Base-by-base conservation (phyloP, 257 asterid genomes). In the Penstemon davidsonii region DNA sequence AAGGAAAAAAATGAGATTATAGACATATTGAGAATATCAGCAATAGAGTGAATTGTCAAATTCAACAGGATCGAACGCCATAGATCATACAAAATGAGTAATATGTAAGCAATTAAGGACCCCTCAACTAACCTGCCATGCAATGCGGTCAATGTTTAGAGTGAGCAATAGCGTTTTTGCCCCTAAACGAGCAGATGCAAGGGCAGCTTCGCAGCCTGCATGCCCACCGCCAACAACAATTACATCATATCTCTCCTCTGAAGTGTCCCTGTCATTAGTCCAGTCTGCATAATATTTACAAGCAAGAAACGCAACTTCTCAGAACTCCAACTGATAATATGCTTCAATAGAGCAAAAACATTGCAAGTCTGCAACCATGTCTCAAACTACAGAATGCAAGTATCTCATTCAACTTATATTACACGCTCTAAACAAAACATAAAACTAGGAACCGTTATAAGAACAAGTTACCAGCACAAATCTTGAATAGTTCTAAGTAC, bases 181-280 rank as follows among this genome's bases (percentile, higher is more conserved):
- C 75, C 99, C 99, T 74, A 90, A 77, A 63, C 96, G 96, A 47
- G 99, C 96, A 60, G 99, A 84, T 60, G 99, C 91, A 77, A 93
- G 94, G 6, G 99, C 99, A 71, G 99, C 99, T 83, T 93, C 99
- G 74, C 99, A 93, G 15, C 99, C 99, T 42, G 99, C 97, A 55
- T 93, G 99, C 68, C 99, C 99, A 15, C 97, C 99, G 40, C 99
- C 99, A 54, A 93, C 99, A 60, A 93, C 90, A 73, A 93, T 93
- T 78, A 90, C 97, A 67, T 93, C 96, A 77, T 90, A 93, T 78
- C 77, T 93, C 75, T 93, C 99, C 73, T 64, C 80, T 39, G 72
- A 77, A 41, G 78, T 58, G 64, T 82, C 91, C 40, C 73, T 65
- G 46, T 51, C 64, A 76, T 73, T 73, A 68, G 52, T 70, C 69